Percentiles rank a stretch among this genome's conserved stretches.
phyloP scores from a whole-genome alignment of 495 filamentous ascomycete species.

The Hyphodiscus hymeniophilus region DNA sequence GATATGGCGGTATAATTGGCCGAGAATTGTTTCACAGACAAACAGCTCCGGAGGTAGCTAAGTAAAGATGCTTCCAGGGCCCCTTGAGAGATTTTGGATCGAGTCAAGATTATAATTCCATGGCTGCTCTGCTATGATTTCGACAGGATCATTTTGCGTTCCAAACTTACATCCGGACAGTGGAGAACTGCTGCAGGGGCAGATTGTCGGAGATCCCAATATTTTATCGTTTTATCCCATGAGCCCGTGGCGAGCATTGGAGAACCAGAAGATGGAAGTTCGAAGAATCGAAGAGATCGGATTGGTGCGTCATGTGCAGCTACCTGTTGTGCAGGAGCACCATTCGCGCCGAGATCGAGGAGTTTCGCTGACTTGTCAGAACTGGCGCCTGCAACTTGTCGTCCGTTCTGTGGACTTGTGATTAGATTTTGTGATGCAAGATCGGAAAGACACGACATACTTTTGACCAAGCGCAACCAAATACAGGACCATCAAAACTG shows the following conservation, averaged over 20 bases:
- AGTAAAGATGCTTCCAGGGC: too few relatives aligned
- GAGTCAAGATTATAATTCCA: too few relatives aligned
- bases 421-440: not conserved
- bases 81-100: too few relatives aligned
- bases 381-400: slow-evolving; percentile 69
- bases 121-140: too few relatives aligned
- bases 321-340: slow-evolving; percentile 43
- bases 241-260: slow-evolving; percentile 77
- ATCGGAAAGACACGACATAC: slow-evolving; percentile 39
- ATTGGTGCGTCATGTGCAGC: slow-evolving; percentile 75
- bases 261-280: slow-evolving; percentile 37
- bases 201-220: slow-evolving; percentile 76
- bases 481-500: slow-evolving; percentile 63
- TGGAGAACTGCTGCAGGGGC: slow-evolving; percentile 51
- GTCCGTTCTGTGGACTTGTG: slow-evolving; percentile 34
- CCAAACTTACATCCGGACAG: slow-evolving; percentile 65
- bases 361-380: slow-evolving; percentile 76
- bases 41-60: too few relatives aligned
- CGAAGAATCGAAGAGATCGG: slow-evolving; percentile 66
- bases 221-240: slow-evolving; percentile 93
- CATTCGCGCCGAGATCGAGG: slow-evolving; percentile 55
- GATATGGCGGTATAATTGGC: too few relatives aligned
- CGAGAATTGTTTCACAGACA: too few relatives aligned
- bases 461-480: slow-evolving; percentile 74
- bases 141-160: too few relatives aligned